Evolutionary conservation across 2,329 filamentous ascomycete genomes (phyloP).

Genomic region (Fusarium mangiferae): DNA sequence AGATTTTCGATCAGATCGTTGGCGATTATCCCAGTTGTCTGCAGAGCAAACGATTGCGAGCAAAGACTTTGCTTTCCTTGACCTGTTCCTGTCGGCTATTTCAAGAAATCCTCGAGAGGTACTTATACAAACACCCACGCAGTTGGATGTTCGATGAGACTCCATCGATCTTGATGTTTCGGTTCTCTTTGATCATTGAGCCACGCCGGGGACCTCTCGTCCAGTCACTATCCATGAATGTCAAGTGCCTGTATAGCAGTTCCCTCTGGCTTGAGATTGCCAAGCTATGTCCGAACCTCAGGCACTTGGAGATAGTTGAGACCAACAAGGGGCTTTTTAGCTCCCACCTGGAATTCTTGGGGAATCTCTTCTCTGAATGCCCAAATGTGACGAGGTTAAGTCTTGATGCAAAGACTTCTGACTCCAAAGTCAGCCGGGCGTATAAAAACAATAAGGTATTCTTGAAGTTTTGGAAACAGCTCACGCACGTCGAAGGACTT

Average conservation of each 20-base stretch:
- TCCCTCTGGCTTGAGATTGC: not conserved
- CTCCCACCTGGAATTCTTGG: not conserved
- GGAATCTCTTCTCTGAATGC: not conserved
- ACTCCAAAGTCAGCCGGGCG: not conserved
- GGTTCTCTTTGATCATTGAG: not conserved
- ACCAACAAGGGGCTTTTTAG: too few relatives aligned
- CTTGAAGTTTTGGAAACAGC: not conserved
- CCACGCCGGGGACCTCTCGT: not conserved
- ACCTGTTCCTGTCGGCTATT: not conserved
- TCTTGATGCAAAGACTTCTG: not conserved
- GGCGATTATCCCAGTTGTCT: not conserved
- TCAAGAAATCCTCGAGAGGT: not conserved
- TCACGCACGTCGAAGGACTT: not conserved
- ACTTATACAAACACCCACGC: not conserved
- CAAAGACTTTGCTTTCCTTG: not conserved
- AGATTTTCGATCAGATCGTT: not conserved
- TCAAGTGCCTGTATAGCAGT: not conserved
- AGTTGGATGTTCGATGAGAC: not conserved
- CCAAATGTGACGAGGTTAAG: not conserved
- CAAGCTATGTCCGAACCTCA: not conserved
- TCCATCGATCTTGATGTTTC: not conserved
- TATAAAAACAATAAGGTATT: not conserved
- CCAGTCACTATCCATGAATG: not conserved
- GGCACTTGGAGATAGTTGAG: not conserved
- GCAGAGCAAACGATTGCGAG: not conserved